Evolutionary conservation across 495 filamentous ascomycete species (phyloP).

Genomic region (Terfezia claveryi): DNA sequence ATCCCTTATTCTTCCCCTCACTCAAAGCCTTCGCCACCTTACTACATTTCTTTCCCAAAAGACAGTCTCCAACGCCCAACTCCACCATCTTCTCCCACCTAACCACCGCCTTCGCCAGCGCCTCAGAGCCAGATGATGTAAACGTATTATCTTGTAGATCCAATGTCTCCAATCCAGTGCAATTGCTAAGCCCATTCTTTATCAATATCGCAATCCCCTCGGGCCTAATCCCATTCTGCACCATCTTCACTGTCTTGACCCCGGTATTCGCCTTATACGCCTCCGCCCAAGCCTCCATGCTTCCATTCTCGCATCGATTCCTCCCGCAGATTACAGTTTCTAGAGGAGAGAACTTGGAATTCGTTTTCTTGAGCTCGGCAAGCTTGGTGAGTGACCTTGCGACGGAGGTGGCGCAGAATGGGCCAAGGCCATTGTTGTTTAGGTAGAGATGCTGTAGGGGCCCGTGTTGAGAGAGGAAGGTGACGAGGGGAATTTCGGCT

Average conservation of each 20-base stretch:
- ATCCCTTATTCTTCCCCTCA: slow-evolving; percentile 49
- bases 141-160: slow-evolving; percentile 98
- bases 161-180: slow-evolving; percentile 41
- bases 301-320: slow-evolving; percentile 85
- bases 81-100: slow-evolving; percentile 59
- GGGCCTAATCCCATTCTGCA: slow-evolving; percentile 90
- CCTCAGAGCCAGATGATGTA: slow-evolving; percentile 54
- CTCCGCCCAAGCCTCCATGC: slow-evolving; percentile 84
- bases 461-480: slow-evolving; percentile 65
- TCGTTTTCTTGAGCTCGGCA: slow-evolving; percentile 49
- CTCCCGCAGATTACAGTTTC: slow-evolving; percentile 92
- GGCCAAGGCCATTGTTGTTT: slow-evolving; percentile 96
- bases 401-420: slow-evolving; percentile 63
- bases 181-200: slow-evolving; percentile 48
- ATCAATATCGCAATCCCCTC: slow-evolving; percentile 68
- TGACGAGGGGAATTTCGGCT: slow-evolving; percentile 58
- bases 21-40: slow-evolving; percentile 49
- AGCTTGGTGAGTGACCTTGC: slow-evolving; percentile 57
- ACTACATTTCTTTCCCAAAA: slow-evolving; percentile 58
- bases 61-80: slow-evolving; percentile 71
- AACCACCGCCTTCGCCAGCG: slow-evolving; percentile 48
- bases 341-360: slow-evolving; percentile 55
- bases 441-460: slow-evolving; percentile 81
- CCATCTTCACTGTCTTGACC: slow-evolving; percentile 81
- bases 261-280: slow-evolving; percentile 58